phyloP scores from a whole-genome alignment of 768 basidiomycete genomes.

The Boletellus sp. region DNA sequence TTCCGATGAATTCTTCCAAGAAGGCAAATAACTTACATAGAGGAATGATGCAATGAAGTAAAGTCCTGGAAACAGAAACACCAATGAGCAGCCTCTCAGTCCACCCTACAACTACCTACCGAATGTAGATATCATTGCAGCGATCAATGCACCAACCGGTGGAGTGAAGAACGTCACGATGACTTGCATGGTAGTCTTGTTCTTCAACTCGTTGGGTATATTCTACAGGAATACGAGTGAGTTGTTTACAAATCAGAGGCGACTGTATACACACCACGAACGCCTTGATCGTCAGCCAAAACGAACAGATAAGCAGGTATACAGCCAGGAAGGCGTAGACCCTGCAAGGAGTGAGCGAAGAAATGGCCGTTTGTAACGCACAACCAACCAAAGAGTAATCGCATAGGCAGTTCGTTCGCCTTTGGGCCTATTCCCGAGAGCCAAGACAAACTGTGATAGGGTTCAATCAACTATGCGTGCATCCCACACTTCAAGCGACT shows the following conservation, averaged over 20 bases:
- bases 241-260: neutral
- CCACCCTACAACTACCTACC: slow-evolving; percentile 42
- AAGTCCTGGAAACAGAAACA: slow-evolving; percentile 45
- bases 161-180: slow-evolving; percentile 65
- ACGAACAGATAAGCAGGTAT: slow-evolving; percentile 85
- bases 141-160: slow-evolving; percentile 76
- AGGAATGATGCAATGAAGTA: slow-evolving; percentile 82
- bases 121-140: slow-evolving; percentile 85
- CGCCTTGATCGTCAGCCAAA: slow-evolving; percentile 77
- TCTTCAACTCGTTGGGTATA: slow-evolving; percentile 49
- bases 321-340: slow-evolving; percentile 80
- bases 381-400: slow-evolving; percentile 62
- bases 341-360: slow-evolving; percentile 36
- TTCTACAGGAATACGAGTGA: slow-evolving; percentile 32
- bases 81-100: slow-evolving; percentile 12
- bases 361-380: neutral
- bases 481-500: slow-evolving; percentile 3
- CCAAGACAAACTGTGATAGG: slow-evolving; percentile 54
- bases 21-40: slow-evolving; percentile 53
- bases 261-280: slow-evolving; percentile 52
- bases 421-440: slow-evolving; percentile 81
- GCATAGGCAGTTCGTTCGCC: slow-evolving; percentile 76
- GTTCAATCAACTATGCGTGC: neutral
- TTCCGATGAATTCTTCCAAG: neutral
- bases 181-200: slow-evolving; percentile 47